phyloP scores from a whole-genome alignment of 805 yeast genomes.

The Candida palmyrensis region DNA sequence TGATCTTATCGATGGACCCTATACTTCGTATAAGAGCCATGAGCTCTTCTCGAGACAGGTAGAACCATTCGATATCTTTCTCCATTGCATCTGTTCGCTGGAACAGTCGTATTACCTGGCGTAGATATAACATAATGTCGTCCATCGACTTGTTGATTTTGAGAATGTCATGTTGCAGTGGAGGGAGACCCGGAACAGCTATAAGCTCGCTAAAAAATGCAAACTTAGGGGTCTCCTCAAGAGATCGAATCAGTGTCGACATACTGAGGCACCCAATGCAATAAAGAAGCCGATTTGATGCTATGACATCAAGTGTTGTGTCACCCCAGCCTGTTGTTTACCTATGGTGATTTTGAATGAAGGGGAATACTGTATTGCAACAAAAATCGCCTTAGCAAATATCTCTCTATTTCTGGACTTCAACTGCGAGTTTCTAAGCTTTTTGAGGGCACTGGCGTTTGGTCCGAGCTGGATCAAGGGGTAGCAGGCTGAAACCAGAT shows the following conservation, averaged over 20 bases:
- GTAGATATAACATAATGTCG: conserved; percentile 22
- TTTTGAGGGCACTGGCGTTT: too few relatives aligned
- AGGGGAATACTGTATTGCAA: too few relatives aligned
- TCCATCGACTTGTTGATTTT: conserved; percentile 23
- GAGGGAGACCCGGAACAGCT: conserved; percentile 11
- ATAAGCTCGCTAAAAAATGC: conserved; percentile 19
- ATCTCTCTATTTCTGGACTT: too few relatives aligned
- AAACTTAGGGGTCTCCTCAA: conserved; percentile 14
- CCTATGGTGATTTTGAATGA: too few relatives aligned
- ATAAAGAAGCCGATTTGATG: too few relatives aligned
- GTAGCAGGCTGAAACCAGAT: too few relatives aligned
- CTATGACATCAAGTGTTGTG: too few relatives aligned
- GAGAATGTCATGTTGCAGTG: conserved; percentile 20
- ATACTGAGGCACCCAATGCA: too few relatives aligned
- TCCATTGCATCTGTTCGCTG: conserved; percentile 7
- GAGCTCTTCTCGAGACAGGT: conserved; percentile 17
- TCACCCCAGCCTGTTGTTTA: too few relatives aligned
- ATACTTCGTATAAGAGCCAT: conserved; percentile 14
- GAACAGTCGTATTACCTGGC: conserved; percentile 13
- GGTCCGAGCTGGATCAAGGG: too few relatives aligned
- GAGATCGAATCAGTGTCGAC: conserved; percentile 12
- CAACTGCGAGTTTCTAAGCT: too few relatives aligned
- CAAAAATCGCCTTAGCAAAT: too few relatives aligned
- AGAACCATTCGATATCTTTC: conserved; percentile 19
- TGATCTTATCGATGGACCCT: conserved; percentile 19